Base-by-base conservation (phyloP, 2,329 filamentous ascomycete genomes). In the Colletotrichum sp. region DNA sequence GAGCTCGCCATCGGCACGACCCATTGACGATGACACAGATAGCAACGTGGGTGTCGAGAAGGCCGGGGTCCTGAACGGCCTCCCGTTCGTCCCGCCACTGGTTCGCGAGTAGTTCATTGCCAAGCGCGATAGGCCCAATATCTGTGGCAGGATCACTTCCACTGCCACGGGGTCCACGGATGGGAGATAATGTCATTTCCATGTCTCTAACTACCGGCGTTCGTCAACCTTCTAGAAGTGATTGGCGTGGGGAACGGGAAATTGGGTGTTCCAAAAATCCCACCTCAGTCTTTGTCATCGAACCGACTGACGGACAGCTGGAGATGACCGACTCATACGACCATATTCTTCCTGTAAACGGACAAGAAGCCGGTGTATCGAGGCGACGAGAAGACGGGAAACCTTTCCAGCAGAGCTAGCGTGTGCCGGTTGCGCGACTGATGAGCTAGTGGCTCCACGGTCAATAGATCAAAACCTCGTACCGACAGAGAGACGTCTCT, bases 111-210 rank as follows among this genome's bases (percentile, higher is more conserved):
- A 26, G 32, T 59, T 77, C 62, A 24, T 63, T 30, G 76, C 74
- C 74, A 74, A 77, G 74, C 70, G 66, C 34, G 32, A 72, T 76
- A 69, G 65, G 73, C 69, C 69, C 69, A 63, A 74, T 68, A 49
- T 64, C 60, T 73, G 52, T 30, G 55, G 60, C 74, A 69, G 62
- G 65, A 68, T 57, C 39, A 44, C 52, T 57, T 67, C 65, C 70
- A 70, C 49, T 62, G 62, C 62, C 55, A 62, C 44, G 65, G 73
- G 74, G 52, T 71, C 63, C 63, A 63, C 65, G 62, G 67, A 63
- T 44, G 70, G 74, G 74, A 77, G 76, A 77, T 77, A 60, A 77
- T 63, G 60, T 77, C 76, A 77, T 77, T 77, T 77, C 76, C 69
- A 72, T 74, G 52, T 49, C 66, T 65, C 66, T 44, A 69, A 74